Evolutionary conservation across 805 yeast species (phyloP).

Genomic region (Hanseniaspora meyeri): DNA sequence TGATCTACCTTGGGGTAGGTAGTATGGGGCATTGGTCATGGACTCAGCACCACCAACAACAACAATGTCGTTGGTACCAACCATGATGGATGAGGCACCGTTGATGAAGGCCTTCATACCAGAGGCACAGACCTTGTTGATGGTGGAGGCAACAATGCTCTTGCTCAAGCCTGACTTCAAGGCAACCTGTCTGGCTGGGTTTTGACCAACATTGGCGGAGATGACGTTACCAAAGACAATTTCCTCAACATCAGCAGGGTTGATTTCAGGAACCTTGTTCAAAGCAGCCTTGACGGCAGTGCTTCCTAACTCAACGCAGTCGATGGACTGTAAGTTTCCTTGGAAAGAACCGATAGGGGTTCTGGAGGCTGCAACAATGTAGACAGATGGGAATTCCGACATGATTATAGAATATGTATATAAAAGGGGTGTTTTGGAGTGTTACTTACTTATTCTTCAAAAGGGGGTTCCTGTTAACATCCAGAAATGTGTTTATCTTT

Average conservation of each 20-base stretch:
- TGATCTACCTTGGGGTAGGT: conserved; percentile 67
- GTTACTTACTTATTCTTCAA: no score
- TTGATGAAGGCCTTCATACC: conserved; percentile 84
- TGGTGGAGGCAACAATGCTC: conserved; percentile 71
- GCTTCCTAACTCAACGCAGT: conserved; percentile 78
- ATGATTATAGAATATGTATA: no score
- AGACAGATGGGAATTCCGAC: conserved; percentile 39
- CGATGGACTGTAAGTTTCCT: conserved; percentile 63
- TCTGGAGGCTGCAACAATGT: conserved; percentile 83
- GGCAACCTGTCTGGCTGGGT: conserved; percentile 97
- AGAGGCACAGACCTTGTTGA: conserved; percentile 95
- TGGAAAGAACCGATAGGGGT: conserved; percentile 95
- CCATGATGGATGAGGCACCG: conserved; percentile 79
- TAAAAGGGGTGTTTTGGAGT: no score
- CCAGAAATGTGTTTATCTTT: no score
- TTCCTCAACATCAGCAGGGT: conserved; percentile 72
- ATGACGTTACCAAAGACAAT: conserved; percentile 85
- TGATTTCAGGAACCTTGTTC: conserved; percentile 67
- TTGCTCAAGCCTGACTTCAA: conserved; percentile 76
- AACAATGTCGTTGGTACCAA: conserved; percentile 84
- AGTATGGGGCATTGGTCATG: conserved; percentile 93
- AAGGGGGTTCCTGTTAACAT: no score
- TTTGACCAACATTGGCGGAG: conserved; percentile 90
- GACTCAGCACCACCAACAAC: conserved; percentile 97
- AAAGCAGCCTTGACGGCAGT: conserved; percentile 85